Conservation (phyloP, 345 rosid species). For the Anacardium occidentale region DNA sequence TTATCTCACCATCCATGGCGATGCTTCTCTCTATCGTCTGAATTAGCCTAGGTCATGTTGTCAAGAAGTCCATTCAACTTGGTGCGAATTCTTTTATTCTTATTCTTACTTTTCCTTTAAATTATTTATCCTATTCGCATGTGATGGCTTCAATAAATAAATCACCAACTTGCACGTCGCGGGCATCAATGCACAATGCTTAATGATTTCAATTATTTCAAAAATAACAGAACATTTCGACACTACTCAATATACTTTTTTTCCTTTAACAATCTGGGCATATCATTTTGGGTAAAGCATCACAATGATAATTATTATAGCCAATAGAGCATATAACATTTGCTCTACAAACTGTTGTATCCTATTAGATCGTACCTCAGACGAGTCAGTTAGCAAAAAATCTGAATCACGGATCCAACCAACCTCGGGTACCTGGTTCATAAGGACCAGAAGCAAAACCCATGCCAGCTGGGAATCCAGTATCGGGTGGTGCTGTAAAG, state of each 20-base stretch:
- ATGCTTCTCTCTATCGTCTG: neutral
- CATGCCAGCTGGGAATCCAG: conserved; percentile 17
- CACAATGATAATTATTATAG: too few species aligned
- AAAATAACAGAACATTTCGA: too few species aligned
- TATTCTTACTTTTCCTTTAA: neutral
- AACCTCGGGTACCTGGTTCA: conserved; percentile 45
- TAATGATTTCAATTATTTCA: too few species aligned
- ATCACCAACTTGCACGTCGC: too few species aligned
- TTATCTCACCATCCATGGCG: conserved; percentile 20
- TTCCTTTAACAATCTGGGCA: too few species aligned
- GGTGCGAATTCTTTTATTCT: neutral
- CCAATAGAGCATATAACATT: neutral
- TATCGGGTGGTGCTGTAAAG: conserved; percentile 18
- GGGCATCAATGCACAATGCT: too few species aligned
- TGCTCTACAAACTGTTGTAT: neutral
- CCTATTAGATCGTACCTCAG: neutral
- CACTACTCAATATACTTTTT: too few species aligned
- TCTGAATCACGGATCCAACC: conserved; percentile 60
- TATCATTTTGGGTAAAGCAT: too few species aligned
- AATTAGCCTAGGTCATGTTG: too few species aligned
- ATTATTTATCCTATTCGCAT: neutral
- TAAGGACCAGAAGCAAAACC: conserved; percentile 56
- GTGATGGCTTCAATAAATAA: neutral
- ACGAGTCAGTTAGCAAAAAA: neutral
- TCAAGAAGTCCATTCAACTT: too few species aligned